Evolutionary conservation across 331 rosid species (phyloP), one percentile per base, ranked within the genome.

Genomic region (Dryas integrifolia): DNA sequence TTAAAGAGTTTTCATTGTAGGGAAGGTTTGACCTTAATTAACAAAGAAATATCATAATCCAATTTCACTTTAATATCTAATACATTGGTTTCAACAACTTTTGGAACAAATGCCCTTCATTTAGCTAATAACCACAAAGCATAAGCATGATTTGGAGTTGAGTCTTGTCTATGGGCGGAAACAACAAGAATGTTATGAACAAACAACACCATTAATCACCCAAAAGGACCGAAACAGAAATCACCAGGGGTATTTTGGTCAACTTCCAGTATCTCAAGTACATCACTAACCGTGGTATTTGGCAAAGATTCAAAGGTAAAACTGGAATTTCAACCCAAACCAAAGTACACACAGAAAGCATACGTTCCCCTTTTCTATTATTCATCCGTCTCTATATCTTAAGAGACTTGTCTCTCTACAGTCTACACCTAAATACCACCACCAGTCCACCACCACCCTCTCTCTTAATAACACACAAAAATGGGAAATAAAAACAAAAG

Each of bases 401-500:
- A 21, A n/a, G 8, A 72, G 76, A 26, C 69, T 56, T 14, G 55
- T 74, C 68, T 69, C 58, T 16, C 84, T 68, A 5, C 83, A 70
- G 84, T 57, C 73, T 47, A 64, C 82, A 68, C 74, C 83, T 75
- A 79, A 65, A 71, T 77, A 88, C 84, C 84, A 65, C 76, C 81
- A 55, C 67, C 55, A 63, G 69, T 65, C 85, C 76, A 71, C 82
- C 87, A 74, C 83, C 84, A 41, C 68, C 83, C 80, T 78, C 73
- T 78, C 73, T 63, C 76, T 68, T 66, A 60, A 77, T 40, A 69
- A 75, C 35, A 50, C 48, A 59, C 58, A 57, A 53, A 21, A 47
- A 7, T 8, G 16, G 12, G 41, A 85, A 59, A 51, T 35, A 79
- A 61, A 82, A 85, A 85, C 92, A 85, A 85, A 89, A 89, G 90